Evolutionary conservation across 2,329 filamentous ascomycete genomes (phyloP).

Genomic region (Botryotinia convoluta): DNA sequence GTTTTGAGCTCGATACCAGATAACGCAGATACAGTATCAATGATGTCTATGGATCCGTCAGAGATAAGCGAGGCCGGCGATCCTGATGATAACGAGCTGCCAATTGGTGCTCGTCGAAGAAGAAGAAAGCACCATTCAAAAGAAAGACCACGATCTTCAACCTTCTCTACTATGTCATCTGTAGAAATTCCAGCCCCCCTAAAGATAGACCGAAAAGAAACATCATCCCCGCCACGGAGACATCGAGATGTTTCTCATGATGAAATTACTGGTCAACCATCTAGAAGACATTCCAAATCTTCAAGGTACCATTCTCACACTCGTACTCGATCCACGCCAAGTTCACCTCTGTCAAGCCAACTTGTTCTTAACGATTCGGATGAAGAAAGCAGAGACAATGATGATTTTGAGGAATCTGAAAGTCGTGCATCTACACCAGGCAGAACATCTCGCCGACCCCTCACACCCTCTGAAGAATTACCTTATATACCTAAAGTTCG

Average conservation of each 20-base stretch:
- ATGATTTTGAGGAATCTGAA: background rate
- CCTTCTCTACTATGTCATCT: slow-evolving; percentile 9
- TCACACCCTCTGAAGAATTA: slow-evolving; percentile 18
- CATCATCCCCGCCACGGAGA: slow-evolving; percentile 1
- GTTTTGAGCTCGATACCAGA: slow-evolving; percentile 20
- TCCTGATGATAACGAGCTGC: slow-evolving; percentile 31
- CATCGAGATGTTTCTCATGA: slow-evolving; percentile 11
- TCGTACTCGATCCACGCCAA: slow-evolving; percentile 19
- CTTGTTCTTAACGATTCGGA: slow-evolving; percentile 14
- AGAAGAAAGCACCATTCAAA: slow-evolving; percentile 22
- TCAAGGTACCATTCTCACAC: slow-evolving; percentile 18
- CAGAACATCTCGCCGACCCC: slow-evolving; percentile 7
- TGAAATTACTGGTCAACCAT: background rate
- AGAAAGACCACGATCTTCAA: slow-evolving; percentile 20
- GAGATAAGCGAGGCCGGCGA: slow-evolving; percentile 16
- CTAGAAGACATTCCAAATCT: slow-evolving; percentile 7
- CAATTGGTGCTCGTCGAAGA: slow-evolving; percentile 36
- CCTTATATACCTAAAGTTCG: slow-evolving; percentile 20
- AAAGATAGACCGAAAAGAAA: slow-evolving; percentile 9
- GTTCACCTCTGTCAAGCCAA: slow-evolving; percentile 20
- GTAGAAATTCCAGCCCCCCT: background rate
- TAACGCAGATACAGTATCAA: slow-evolving; percentile 22
- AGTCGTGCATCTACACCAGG: slow-evolving; percentile 17
- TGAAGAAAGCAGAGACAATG: slow-evolving; percentile 12
- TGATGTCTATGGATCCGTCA: slow-evolving; percentile 16